Percentiles rank a stretch among this genome's conserved stretches.
These are phyloP conservation scores for Paxillus ammoniavirescens DNA, from an alignment of 768 basidiomycete genomes.

Conservation along the genomic window DNA sequence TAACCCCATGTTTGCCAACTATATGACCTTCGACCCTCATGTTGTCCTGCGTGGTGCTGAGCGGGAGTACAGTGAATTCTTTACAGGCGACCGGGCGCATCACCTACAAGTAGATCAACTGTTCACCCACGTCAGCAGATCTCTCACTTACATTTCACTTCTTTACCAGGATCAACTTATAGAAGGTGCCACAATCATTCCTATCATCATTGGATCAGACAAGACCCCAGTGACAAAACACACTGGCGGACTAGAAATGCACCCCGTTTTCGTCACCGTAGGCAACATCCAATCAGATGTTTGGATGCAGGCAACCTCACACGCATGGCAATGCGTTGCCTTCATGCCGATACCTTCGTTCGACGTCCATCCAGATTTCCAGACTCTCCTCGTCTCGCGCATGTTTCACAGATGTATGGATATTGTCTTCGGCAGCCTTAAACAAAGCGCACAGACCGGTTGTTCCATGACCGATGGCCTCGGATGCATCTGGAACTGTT, in stretches of 20 bases:
- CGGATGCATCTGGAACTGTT: neutral
- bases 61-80: neutral
- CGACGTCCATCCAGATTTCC: neutral
- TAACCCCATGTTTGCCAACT: slow-evolving; percentile 17
- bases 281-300: slow-evolving; percentile 3
- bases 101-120: neutral
- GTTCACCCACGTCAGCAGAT: too few relatives aligned
- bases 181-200: slow-evolving; percentile 33
- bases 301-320: slow-evolving; percentile 3
- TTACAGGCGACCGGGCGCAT: neutral
- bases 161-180: too few relatives aligned
- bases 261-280: neutral
- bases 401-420: slow-evolving; percentile 32
- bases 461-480: slow-evolving; percentile 25
- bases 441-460: slow-evolving; percentile 26
- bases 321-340: slow-evolving; percentile 2
- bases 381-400: slow-evolving; percentile 1
- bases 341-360: slow-evolving; percentile 2
- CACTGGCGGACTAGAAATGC: too few relatives aligned
- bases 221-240: neutral
- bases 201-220: neutral
- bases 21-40: slow-evolving; percentile 9
- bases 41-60: neutral
- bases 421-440: slow-evolving; percentile 26
- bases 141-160: too few relatives aligned